Conservation (phyloP, 108 stramenopile species). For the Pseudonitzschia delicatissima region DNA sequence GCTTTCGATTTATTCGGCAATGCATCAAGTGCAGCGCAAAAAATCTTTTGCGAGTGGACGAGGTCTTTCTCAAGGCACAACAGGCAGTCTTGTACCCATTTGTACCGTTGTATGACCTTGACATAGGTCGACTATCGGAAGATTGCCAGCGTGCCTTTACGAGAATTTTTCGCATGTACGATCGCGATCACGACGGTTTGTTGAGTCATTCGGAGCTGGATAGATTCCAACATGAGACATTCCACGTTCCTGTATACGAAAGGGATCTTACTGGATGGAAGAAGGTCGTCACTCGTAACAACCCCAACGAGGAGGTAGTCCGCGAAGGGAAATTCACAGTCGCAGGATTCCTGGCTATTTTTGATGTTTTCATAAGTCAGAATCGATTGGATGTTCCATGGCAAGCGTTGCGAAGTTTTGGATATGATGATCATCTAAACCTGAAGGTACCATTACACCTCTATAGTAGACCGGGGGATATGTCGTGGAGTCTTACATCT, state of each 20-base stretch:
- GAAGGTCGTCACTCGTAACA: constrained; percentile 55
- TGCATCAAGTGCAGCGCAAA: constrained; percentile 86
- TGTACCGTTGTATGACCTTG: constrained; percentile 66
- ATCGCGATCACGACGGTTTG: constrained; percentile 66
- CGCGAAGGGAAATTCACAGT: constrained; percentile 73
- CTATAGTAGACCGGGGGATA: constrained; percentile 10
- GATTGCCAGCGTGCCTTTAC: constrained; percentile 64
- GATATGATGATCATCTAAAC: constrained; percentile 68
- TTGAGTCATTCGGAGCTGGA: constrained; percentile 73
- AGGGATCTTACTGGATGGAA: constrained; percentile 75
- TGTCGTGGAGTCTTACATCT: constrained; percentile 43
- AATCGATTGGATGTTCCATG: constrained; percentile 82
- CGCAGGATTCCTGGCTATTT: constrained; percentile 75
- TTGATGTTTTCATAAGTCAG: constrained; percentile 79
- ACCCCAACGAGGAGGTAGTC: constrained; percentile 44
- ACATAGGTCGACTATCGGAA: constrained; percentile 48
- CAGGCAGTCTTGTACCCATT: constrained; percentile 77
- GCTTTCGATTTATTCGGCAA: constrained; percentile 80
- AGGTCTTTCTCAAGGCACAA: constrained; percentile 75
- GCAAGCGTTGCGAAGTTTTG: constrained; percentile 72
- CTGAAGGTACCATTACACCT: constrained; percentile 55
- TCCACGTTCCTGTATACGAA: constrained; percentile 55
- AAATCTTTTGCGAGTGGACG: constrained; percentile 69
- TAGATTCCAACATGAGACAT: constrained; percentile 65
- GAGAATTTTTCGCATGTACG: constrained; percentile 80